Evolutionary conservation across 768 basidiomycete species (phyloP).

Genomic region (Auricularia heimuer): DNA sequence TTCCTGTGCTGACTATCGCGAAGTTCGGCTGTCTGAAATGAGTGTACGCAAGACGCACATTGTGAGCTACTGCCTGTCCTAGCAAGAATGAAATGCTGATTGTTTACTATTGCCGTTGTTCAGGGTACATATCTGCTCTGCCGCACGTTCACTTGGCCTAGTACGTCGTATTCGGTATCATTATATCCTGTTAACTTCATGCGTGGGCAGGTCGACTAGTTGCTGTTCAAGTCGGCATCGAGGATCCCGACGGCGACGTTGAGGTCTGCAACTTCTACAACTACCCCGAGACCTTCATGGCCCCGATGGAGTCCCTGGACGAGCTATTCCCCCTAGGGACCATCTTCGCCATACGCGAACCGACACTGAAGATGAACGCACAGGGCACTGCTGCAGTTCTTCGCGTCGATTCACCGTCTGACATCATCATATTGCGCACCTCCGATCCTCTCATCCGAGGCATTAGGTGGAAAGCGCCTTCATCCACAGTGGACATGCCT

Average conservation of each 20-base stretch:
- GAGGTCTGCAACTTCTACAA: constrained; percentile 17
- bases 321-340: constrained; percentile 20
- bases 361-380: constrained; percentile 15
- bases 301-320: constrained; percentile 14
- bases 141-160: background rate
- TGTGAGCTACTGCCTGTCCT: background rate
- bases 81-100: background rate
- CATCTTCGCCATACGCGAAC: constrained; percentile 24
- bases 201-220: background rate
- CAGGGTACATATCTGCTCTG: background rate
- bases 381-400: constrained; percentile 10
- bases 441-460: constrained; percentile 8
- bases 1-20: background rate
- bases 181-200: too few species aligned
- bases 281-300: constrained; percentile 16
- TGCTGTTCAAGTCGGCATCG: constrained; percentile 6
- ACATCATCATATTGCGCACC: constrained; percentile 16
- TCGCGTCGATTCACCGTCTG: constrained; percentile 23
- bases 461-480: constrained; percentile 3
- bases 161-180: background rate
- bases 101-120: background rate
- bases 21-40: background rate
- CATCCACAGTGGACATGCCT: background rate
- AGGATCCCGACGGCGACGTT: constrained; percentile 19
- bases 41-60: background rate